Evolutionary conservation across 345 rosid species (phyloP).

Genomic region (Zanthoxylum bungeanum): DNA sequence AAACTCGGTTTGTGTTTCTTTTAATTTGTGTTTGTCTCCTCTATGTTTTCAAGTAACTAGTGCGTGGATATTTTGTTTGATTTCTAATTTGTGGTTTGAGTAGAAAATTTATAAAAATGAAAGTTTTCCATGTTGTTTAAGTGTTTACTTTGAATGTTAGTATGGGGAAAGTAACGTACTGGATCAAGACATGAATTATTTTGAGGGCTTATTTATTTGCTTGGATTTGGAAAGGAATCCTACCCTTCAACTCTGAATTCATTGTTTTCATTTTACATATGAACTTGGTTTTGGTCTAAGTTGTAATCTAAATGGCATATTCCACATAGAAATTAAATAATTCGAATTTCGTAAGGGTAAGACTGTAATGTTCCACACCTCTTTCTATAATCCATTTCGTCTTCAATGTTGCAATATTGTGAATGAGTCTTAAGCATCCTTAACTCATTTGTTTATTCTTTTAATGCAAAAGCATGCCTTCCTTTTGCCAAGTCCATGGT

Average conservation of each 20-base stretch:
- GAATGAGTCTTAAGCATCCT: background rate
- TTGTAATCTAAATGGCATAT: background rate
- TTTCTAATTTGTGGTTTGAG: background rate
- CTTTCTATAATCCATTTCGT: background rate
- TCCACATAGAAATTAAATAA: background rate
- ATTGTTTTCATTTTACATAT: background rate
- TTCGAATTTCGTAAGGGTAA: background rate
- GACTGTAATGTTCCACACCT: background rate
- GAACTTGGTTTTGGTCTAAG: background rate
- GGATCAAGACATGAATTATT: background rate
- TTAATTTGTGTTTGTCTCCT: no score
- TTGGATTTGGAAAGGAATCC: no score
- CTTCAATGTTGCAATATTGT: background rate
- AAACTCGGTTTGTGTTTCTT: no score
- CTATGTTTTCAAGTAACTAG: background rate
- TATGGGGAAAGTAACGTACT: background rate
- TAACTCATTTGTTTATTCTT: background rate
- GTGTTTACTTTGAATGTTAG: background rate
- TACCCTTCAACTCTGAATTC: no score
- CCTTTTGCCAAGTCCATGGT: background rate
- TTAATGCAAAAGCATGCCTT: background rate
- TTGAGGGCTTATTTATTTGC: background rate
- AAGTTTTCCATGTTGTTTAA: background rate
- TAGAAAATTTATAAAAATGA: background rate
- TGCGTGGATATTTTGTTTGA: background rate